Conservation (phyloP, 495 filamentous ascomycete species). For the Paragyromitra xinjiangensis region DNA sequence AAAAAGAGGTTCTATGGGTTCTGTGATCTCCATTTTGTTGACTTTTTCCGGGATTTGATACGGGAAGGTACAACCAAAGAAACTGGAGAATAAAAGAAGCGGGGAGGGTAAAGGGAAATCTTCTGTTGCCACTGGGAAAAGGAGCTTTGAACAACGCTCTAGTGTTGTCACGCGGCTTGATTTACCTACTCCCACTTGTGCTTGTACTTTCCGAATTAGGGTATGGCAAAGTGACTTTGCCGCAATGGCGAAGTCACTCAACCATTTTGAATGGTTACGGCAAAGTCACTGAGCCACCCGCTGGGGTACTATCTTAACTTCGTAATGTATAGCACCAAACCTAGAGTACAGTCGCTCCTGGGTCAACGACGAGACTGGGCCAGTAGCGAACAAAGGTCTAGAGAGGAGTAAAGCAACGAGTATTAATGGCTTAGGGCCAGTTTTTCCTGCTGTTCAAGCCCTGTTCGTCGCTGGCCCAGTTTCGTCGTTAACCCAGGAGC, state of each 20-base stretch:
- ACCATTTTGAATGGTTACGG: neutral
- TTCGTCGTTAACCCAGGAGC: too few relatives aligned
- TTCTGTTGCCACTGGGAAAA: neutral
- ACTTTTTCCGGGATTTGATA: neutral
- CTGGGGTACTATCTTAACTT: too few relatives aligned
- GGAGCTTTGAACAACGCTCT: neutral
- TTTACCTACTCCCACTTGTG: neutral
- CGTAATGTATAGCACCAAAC: neutral
- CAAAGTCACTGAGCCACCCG: too few relatives aligned
- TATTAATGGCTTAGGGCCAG: too few relatives aligned
- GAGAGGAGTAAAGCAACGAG: too few relatives aligned
- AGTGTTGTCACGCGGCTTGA: constrained; percentile 13
- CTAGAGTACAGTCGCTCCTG: too few relatives aligned
- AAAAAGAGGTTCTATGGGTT: constrained; percentile 32
- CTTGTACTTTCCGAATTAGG: constrained; percentile 13
- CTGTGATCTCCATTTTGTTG: constrained; percentile 8
- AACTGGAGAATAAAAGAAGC: neutral
- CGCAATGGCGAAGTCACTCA: constrained; percentile 8
- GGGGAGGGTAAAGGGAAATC: neutral
- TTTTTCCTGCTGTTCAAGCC: too few relatives aligned
- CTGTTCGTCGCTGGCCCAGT: too few relatives aligned
- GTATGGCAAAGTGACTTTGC: constrained; percentile 19
- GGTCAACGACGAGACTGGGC: too few relatives aligned
- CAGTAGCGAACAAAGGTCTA: too few relatives aligned
- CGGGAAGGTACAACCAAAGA: neutral